A percentile compares a stretch with the other conserved stretches of the same genome.
Evolutionary conservation across 805 yeast species (phyloP).

Genomic region (Nakazawaea anatomiae): DNA sequence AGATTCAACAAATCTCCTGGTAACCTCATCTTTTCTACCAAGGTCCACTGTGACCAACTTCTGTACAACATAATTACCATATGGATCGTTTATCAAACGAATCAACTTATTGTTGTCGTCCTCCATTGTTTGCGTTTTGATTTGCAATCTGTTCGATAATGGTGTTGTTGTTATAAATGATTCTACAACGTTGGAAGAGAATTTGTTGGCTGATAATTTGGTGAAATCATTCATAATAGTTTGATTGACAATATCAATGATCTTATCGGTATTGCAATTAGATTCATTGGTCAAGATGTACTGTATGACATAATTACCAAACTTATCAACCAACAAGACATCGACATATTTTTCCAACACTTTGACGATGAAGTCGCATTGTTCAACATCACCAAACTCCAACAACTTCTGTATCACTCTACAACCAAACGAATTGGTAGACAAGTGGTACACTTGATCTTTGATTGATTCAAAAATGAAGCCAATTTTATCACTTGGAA

Average conservation of each 20-base stretch:
- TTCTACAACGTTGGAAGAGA: conserved; percentile 96
- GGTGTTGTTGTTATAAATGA: conserved; percentile 60
- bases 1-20: not conserved
- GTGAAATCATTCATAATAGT: conserved; percentile 45
- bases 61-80: conserved; percentile 95
- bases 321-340: conserved; percentile 87
- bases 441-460: conserved; percentile 71
- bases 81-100: conserved; percentile 95
- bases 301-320: conserved; percentile 96
- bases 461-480: conserved; percentile 70
- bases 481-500: conserved; percentile 63
- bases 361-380: conserved; percentile 59
- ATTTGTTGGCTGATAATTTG: conserved; percentile 88
- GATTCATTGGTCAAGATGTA: conserved; percentile 86
- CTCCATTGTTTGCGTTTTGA: conserved; percentile 34
- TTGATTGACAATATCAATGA: conserved; percentile 63
- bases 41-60: conserved; percentile 50
- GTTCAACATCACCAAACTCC: conserved; percentile 65
- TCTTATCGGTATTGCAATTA: conserved; percentile 46
- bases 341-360: conserved; percentile 71
- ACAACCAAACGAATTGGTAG: conserved; percentile 97
- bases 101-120: conserved; percentile 61
- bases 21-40: conserved; percentile 1
- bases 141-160: conserved; percentile 54
- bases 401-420: conserved; percentile 90